Evolutionary conservation across 352 stramenopile species (phyloP).

Genomic region (Lagenidium giganteum): DNA sequence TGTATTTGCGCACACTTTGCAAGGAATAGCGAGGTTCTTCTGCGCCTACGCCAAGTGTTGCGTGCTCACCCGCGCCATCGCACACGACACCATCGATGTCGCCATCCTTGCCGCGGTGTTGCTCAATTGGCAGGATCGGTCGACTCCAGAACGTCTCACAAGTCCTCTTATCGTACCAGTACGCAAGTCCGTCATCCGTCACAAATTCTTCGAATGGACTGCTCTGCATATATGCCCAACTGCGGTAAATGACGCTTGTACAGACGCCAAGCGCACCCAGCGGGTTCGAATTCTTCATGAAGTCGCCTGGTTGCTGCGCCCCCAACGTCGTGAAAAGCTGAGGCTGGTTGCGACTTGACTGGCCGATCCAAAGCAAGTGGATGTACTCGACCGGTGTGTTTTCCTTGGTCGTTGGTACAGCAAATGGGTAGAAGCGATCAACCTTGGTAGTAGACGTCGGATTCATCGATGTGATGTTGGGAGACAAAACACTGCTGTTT

Average conservation of each 20-base stretch:
- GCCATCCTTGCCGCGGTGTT: slow-evolving; percentile 61
- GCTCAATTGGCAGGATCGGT: slow-evolving; percentile 79
- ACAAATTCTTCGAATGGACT: slow-evolving; percentile 85
- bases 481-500: slow-evolving; percentile 72
- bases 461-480: slow-evolving; percentile 81
- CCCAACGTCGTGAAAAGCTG: slow-evolving; percentile 88
- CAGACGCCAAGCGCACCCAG: slow-evolving; percentile 71
- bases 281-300: slow-evolving; percentile 85
- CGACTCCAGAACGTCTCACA: slow-evolving; percentile 91
- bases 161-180: slow-evolving; percentile 82
- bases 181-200: slow-evolving; percentile 88
- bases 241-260: slow-evolving; percentile 87
- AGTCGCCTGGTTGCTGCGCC: slow-evolving; percentile 88
- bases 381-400: slow-evolving; percentile 93
- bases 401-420: slow-evolving; percentile 85
- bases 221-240: slow-evolving; percentile 89
- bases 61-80: slow-evolving; percentile 61
- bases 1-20: slow-evolving; percentile 78
- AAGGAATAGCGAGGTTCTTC: slow-evolving; percentile 52
- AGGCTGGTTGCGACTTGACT: slow-evolving; percentile 86
- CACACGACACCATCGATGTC: slow-evolving; percentile 80
- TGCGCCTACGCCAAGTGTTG: slow-evolving; percentile 63
- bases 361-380: slow-evolving; percentile 86
- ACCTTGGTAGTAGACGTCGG: slow-evolving; percentile 81
- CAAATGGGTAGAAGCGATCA: slow-evolving; percentile 90